Base-by-base conservation (phyloP, 129 eudicot genomes). In the Tagetes patula region DNA sequence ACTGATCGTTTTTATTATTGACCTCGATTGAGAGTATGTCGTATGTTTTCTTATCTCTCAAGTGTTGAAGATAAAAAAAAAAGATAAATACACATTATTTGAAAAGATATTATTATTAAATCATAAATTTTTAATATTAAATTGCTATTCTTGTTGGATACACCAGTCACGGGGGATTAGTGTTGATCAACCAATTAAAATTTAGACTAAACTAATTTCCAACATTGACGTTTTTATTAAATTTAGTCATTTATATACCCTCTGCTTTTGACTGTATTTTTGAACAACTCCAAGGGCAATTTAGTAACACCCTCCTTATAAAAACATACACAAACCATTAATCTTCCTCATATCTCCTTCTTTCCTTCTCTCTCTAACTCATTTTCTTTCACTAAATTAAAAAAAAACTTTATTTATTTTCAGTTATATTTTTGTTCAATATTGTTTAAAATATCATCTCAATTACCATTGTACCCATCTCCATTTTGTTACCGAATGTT, bases 211-310 rank as follows among this genome's bases (percentile, higher is more conserved):
- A 37, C 1, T 11, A 38, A 34, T 5, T 32, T 9, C 36, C 54
- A 71, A 71, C 36, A 45, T 45, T 8, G 3, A 67, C 56, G 56
- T 45, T 31, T 46, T 27, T 3, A n/a, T 38, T 55, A 31, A 45
- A 67, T 72, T 42, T 73, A 65, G 60, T 67, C 60, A 34, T 66
- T 75, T 75, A n/a, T 45, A 53, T 56, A 50, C n/a, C 42, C 30
- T 34, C 45, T 37, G 38, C 12, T 40, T 66, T 66, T 65, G n/a
- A 20, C 37, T 40, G 83, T 82, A 82, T 78, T 69, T 82, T 42
- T 8, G 6, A 14, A 3, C 39, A 69, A 61, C n/a, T 62, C 30
- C 12, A 79, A 73, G 84, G 87, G 75, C 67, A 58, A 14, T 43
- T 48, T 0, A 0, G 2, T 8, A 55, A 33, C 10, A 43, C 36